These are phyloP conservation scores for Phytophthora agathidicida DNA, from an alignment of 352 stramenopile genomes.

Conservation along the genomic window DNA sequence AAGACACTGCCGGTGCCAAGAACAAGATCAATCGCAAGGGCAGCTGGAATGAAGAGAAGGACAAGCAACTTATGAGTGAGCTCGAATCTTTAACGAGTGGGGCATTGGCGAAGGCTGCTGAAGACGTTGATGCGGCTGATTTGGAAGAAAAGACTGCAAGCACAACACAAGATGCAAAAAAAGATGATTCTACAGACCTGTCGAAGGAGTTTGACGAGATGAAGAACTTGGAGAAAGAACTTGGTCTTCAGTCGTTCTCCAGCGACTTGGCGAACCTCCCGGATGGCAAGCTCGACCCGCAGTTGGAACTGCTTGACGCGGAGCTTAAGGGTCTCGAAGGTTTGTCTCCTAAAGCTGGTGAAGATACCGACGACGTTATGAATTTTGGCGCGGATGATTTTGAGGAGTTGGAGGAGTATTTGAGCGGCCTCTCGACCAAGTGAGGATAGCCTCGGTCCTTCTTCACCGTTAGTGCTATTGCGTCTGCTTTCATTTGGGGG, in stretches of 20 bases:
- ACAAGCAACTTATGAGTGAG: conserved; percentile 88
- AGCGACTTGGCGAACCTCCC: conserved; percentile 49
- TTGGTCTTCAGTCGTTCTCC: conserved; percentile 71
- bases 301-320: conserved; percentile 74
- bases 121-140: conserved; percentile 27
- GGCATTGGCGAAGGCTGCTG: conserved; percentile 53
- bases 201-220: conserved; percentile 84
- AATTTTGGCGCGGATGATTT: conserved; percentile 90
- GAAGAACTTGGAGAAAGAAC: conserved; percentile 83
- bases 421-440: conserved; percentile 76
- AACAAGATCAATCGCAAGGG: conserved; percentile 63
- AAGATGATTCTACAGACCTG: conserved; percentile 51
- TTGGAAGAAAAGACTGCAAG: conserved; percentile 53
- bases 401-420: conserved; percentile 88
- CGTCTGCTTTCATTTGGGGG: conserved; percentile 4
- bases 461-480: conserved; percentile 9
- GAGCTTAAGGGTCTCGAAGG: conserved; percentile 72
- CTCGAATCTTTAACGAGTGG: conserved; percentile 79
- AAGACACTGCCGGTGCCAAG: conserved; percentile 50
- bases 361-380: conserved; percentile 67
- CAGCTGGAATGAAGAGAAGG: conserved; percentile 87
- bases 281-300: conserved; percentile 61
- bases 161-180: conserved; percentile 10
- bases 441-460: conserved; percentile 11
- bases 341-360: conserved; percentile 52